Percentiles rank a stretch among this genome's conserved stretches.
These are phyloP conservation scores for Collybia mongolica DNA, from an alignment of 768 basidiomycete genomes.

Conservation along the genomic window DNA sequence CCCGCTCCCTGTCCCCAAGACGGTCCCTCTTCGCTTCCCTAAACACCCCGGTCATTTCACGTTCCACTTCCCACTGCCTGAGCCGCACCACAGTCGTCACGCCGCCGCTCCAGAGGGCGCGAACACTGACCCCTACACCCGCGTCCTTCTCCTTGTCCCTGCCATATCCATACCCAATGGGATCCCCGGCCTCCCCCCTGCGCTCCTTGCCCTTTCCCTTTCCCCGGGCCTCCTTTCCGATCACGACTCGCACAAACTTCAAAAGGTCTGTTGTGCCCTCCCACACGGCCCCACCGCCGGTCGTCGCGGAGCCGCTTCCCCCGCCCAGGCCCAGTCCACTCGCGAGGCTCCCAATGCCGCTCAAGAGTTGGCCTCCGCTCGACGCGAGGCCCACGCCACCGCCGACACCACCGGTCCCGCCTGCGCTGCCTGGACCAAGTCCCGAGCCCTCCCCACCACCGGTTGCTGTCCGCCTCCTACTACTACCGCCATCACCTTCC, in stretches of 20 bases:
- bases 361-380: conserved; percentile 35
- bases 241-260: conserved; percentile 44
- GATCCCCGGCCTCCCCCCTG: conserved; percentile 13
- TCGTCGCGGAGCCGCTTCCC: conserved; percentile 21
- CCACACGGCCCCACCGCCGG: conserved; percentile 38
- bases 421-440: conserved; percentile 22
- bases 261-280: conserved; percentile 52
- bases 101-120: conserved; percentile 45
- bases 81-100: conserved; percentile 33
- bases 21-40: conserved; percentile 12
- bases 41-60: conserved; percentile 6
- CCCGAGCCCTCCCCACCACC: conserved; percentile 23
- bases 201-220: conserved; percentile 20
- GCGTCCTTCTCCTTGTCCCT: conserved; percentile 27
- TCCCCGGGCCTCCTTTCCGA: conserved; percentile 29
- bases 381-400: conserved; percentile 17
- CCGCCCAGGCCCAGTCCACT: conserved; percentile 37
- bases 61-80: conserved; percentile 34
- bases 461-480: conserved; percentile 19
- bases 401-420: conserved; percentile 12
- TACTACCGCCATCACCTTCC: not conserved
- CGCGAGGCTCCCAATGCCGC: conserved; percentile 40
- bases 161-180: conserved; percentile 8
- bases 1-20: conserved; percentile 16
- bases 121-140: conserved; percentile 34